A percentile compares a stretch with the other conserved stretches of the same genome.
These are phyloP conservation scores for Isabelozyma heimii DNA, from an alignment of 805 yeast genomes.

Conservation along the genomic window DNA sequence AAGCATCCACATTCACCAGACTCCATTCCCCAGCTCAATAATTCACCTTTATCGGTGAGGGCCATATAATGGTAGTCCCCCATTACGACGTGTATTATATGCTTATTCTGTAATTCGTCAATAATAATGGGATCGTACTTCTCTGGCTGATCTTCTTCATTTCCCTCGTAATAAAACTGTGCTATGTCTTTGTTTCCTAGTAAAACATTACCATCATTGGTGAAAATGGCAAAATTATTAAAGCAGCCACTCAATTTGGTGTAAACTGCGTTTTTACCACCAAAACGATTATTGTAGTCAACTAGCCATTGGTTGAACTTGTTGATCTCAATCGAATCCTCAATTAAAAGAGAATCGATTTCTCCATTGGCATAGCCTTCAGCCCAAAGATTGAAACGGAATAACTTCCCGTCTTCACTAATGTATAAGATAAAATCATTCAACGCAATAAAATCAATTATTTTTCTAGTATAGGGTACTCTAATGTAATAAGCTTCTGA, in stretches of 20 bases:
- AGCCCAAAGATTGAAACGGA: conserved; percentile 29
- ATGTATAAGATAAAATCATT: conserved; percentile 52
- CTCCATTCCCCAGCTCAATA: conserved; percentile 70
- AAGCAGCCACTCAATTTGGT: conserved; percentile 55
- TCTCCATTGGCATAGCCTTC: conserved; percentile 10
- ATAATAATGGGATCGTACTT: conserved; percentile 25
- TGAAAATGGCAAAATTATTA: conserved; percentile 52
- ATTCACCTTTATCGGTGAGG: conserved; percentile 52
- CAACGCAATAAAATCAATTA: conserved; percentile 57
- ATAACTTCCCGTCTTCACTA: conserved; percentile 40
- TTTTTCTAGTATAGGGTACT: conserved; percentile 40
- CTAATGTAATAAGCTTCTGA: conserved; percentile 37
- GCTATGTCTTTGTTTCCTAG: conserved; percentile 30
- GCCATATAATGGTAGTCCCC: conserved; percentile 76
- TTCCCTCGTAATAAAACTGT: conserved; percentile 9
- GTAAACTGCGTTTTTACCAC: conserved; percentile 28
- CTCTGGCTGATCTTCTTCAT: conserved; percentile 3
- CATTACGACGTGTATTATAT: conserved; percentile 54
- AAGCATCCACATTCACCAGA: conserved; percentile 62
- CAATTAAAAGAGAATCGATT: conserved; percentile 3
- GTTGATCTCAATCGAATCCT: conserved; percentile 12
- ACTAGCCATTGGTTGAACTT: conserved; percentile 31
- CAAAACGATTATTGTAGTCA: conserved; percentile 12
- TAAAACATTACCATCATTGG: conserved; percentile 47
- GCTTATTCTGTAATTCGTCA: conserved; percentile 43